Conservation (phyloP, 257 asterid species). For the Solanum megistacrolobum region DNA sequence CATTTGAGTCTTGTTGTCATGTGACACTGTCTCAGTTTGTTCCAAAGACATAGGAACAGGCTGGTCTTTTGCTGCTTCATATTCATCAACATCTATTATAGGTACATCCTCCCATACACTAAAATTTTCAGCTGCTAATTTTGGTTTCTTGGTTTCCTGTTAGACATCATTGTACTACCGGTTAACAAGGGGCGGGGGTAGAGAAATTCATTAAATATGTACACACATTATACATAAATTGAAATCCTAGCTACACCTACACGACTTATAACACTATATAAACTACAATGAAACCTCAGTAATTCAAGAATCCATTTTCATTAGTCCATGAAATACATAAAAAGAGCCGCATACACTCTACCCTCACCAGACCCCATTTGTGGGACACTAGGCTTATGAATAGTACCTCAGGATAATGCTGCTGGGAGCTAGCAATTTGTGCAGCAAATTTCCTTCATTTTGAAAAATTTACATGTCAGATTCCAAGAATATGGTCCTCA, state of each 20-base stretch:
- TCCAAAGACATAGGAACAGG: slow-evolving; percentile 72
- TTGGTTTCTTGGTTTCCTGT: slow-evolving; percentile 31
- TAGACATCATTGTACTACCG: not conserved
- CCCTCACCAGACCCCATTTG: not conserved
- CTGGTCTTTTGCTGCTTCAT: slow-evolving; percentile 37
- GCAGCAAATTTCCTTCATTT: slow-evolving; percentile 60
- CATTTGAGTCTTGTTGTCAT: slow-evolving; percentile 33
- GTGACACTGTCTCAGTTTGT: slow-evolving; percentile 30
- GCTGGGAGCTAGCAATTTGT: slow-evolving; percentile 49
- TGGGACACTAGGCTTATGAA: not conserved
- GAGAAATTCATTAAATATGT: not conserved
- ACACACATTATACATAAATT: not conserved
- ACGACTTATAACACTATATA: not conserved
- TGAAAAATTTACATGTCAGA: not conserved
- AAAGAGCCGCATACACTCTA: not conserved
- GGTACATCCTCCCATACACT: slow-evolving; percentile 37
- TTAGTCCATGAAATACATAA: not conserved
- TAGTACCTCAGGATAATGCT: slow-evolving; percentile 34
- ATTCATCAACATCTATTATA: slow-evolving; percentile 33
- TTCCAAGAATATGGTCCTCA: not conserved
- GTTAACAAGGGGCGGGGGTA: not conserved
- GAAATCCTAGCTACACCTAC: not conserved
- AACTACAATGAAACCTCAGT: not conserved
- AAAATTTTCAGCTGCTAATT: slow-evolving; percentile 10
- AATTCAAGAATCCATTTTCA: not conserved